Conservation (phyloP, 306 rosid species). For the Geum urbanum region DNA sequence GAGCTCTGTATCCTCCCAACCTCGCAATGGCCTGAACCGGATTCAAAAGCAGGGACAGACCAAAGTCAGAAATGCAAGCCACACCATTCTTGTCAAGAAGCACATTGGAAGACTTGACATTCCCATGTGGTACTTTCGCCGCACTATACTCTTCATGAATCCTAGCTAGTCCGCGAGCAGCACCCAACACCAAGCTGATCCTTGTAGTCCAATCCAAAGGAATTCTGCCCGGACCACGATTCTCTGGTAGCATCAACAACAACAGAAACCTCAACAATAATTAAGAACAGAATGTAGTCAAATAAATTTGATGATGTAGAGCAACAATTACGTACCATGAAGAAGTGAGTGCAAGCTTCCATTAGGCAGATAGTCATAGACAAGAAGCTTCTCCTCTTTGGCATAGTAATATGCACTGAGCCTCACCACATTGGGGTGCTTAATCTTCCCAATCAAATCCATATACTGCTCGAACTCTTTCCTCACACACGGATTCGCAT, state of each 20-base stretch:
- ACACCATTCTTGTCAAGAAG: conserved; percentile 88
- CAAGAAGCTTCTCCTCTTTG: conserved; percentile 94
- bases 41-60: conserved; percentile 70
- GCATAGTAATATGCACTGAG: conserved; percentile 91
- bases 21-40: conserved; percentile 93
- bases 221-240: conserved; percentile 93
- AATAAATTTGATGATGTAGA: not conserved
- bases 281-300: not conserved
- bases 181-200: conserved; percentile 84
- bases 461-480: conserved; percentile 90
- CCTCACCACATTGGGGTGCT: conserved; percentile 64
- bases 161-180: conserved; percentile 80
- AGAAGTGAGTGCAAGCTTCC: conserved; percentile 92
- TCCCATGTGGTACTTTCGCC: conserved; percentile 86
- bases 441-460: conserved; percentile 89
- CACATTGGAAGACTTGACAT: conserved; percentile 84
- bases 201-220: conserved; percentile 99
- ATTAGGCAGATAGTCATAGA: conserved; percentile 87
- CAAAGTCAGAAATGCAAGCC: conserved; percentile 92
- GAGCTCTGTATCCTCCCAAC: conserved; percentile 88
- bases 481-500: conserved; percentile 81
- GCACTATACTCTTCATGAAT: conserved; percentile 67
- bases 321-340: conserved; percentile 56
- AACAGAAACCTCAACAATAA: not conserved
- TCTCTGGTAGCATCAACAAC: conserved; percentile 42